These are phyloP conservation scores for Vigna reflexopilosa DNA, from an alignment of 306 rosid genomes.

Conservation along the genomic window DNA sequence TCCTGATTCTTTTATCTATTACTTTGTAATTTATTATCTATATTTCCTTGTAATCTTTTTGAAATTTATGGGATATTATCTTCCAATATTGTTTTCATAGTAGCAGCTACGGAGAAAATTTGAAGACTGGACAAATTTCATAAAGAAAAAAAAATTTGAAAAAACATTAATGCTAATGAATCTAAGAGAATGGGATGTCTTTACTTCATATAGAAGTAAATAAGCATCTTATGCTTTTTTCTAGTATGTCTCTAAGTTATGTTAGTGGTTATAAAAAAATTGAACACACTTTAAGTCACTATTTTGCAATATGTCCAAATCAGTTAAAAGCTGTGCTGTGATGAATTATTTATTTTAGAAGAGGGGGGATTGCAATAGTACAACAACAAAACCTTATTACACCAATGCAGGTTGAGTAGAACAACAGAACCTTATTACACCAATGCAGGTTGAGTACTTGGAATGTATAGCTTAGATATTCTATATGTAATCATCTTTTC, in stretches of 20 bases:
- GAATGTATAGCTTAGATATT: background rate
- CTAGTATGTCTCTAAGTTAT: background rate
- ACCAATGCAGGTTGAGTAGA: background rate
- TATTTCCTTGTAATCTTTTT: conserved; percentile 27
- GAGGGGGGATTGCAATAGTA: background rate
- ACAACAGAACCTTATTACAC: background rate
- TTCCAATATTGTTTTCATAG: conserved; percentile 27
- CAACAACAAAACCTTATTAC: background rate
- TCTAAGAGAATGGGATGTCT: conserved; percentile 15
- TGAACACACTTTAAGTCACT: background rate
- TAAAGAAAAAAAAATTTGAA: conserved; percentile 17
- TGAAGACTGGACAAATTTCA: conserved; percentile 22
- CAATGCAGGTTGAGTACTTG: background rate
- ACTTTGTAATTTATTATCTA: conserved; percentile 34
- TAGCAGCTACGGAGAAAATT: conserved; percentile 6
- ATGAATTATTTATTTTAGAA: background rate
- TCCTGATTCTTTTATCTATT: conserved; percentile 30
- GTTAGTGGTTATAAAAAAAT: background rate
- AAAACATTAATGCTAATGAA: background rate
- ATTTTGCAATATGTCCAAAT: background rate
- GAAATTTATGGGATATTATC: conserved; percentile 21
- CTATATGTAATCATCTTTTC: background rate
- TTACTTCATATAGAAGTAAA: conserved; percentile 11
- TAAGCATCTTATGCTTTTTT: conserved; percentile 22
- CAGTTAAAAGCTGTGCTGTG: background rate